Base-by-base conservation (phyloP, 164 flowering plant species). In the Santalum album region DNA sequence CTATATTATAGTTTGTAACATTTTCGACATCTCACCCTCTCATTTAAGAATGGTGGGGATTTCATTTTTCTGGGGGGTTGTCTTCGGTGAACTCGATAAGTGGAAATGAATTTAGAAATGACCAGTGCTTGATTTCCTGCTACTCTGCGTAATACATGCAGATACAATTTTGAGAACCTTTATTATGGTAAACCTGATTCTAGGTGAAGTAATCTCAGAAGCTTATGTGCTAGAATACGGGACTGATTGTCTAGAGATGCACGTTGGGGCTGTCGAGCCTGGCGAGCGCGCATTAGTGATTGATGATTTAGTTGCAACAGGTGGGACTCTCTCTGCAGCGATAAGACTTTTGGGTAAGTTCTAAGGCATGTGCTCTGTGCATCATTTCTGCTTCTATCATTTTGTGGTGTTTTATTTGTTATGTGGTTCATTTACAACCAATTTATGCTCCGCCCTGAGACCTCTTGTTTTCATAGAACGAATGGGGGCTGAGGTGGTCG, bases 231-330 rank as follows among this genome's bases (percentile, higher is more conserved):
- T 91, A 20, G 98, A 88, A 69, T 91, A 91, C 71, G 98, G 98
- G 48, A 77, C 66, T 2, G 98, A 91, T 64, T 73, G 96, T 58
- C 55, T 91, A 38, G 90, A 88, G 66, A 88, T 91, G 90, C 96
- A 88, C 65, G 78, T 88, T 47, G 95, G 79, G 36, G 98, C 96
- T 35, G 87, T 91, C 52, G 65, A 78, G 59, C 72, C 82, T 2
- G 90, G 90, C 35, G 98, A 91, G 38, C 76, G 85, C 7, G 85
- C 81, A 38, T 11, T 91, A 54, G 67, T 91, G 19, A 78, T 91
- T 60, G 98, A 91, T 74, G 98, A 91, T 74, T 62, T 91, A 61
- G 87, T 91, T 17, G 98, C 98, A 22, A 91, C 98, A 3, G 98
- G 98, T 12, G 98, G 98, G 36, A 91, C 98, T 26, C 77, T 91